Percentiles rank a stretch among this genome's conserved stretches.
phyloP scores from a whole-genome alignment of 2,329 filamentous ascomycete genomes.

The Penicillium italicum region DNA sequence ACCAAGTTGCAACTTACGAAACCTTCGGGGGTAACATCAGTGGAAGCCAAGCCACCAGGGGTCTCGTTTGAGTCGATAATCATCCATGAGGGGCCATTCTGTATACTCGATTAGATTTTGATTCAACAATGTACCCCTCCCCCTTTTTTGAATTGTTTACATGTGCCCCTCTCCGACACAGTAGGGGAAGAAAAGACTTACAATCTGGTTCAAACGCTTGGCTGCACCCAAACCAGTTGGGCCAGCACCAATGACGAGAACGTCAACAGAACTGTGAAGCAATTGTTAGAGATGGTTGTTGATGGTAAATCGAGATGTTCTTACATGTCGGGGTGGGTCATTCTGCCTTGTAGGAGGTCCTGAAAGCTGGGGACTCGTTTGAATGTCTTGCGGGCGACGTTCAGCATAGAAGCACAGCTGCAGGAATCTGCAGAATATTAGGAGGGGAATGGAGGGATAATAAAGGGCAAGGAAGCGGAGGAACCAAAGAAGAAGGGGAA shows the following conservation, averaged over 20 bases:
- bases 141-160: slow-evolving; percentile 11
- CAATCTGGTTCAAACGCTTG: slow-evolving; percentile 95
- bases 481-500: slow-evolving; percentile 20
- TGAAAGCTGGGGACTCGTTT: slow-evolving; percentile 45
- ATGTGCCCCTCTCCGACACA: slow-evolving; percentile 2
- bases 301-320: slow-evolving; percentile 9
- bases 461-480: slow-evolving; percentile 13
- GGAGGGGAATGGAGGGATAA: slow-evolving; percentile 18
- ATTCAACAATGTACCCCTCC: slow-evolving; percentile 20
- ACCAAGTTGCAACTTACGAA: slow-evolving; percentile 67
- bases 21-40: slow-evolving; percentile 90
- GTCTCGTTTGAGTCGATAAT: slow-evolving; percentile 90
- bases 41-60: slow-evolving; percentile 92
- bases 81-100: slow-evolving; percentile 93
- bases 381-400: slow-evolving; percentile 42
- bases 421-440: slow-evolving; percentile 26
- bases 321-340: slow-evolving; percentile 47
- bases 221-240: slow-evolving; percentile 96
- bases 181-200: slow-evolving; percentile 48
- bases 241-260: slow-evolving; percentile 96
- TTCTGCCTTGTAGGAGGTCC: slow-evolving; percentile 47
- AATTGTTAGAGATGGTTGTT: slow-evolving; percentile 2
- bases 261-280: slow-evolving; percentile 73
- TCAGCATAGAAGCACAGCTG: slow-evolving; percentile 42
- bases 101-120: slow-evolving; percentile 25